Evolutionary conservation across 2,329 filamentous ascomycete genomes (phyloP).

Genomic region (Passalora sequoiae): DNA sequence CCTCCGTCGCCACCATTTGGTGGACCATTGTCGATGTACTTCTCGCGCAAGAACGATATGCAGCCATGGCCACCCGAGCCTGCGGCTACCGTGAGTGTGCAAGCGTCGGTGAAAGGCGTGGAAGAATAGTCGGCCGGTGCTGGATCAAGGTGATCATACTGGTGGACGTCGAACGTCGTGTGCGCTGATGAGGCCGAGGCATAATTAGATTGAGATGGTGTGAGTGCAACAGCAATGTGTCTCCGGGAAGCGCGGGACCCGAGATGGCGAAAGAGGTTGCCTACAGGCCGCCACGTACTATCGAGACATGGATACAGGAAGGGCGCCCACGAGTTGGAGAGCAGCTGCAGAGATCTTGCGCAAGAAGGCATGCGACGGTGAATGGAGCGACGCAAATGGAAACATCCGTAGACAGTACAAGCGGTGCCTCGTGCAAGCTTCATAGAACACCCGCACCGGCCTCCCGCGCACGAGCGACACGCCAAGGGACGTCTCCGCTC

Average conservation of each 20-base stretch:
- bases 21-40: constrained; percentile 80
- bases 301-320: constrained; percentile 44
- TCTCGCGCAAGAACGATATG: constrained; percentile 88
- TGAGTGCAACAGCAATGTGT: background rate
- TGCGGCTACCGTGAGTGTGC: constrained; percentile 68
- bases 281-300: constrained; percentile 13
- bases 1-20: constrained; percentile 94
- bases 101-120: constrained; percentile 81
- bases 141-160: constrained; percentile 63
- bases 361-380: constrained; percentile 18
- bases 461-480: too few relatives aligned
- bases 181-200: constrained; percentile 4
- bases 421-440: too few relatives aligned
- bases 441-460: too few relatives aligned
- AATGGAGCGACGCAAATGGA: too few relatives aligned
- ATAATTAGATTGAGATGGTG: background rate
- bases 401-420: too few relatives aligned
- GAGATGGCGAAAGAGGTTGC: constrained; percentile 13
- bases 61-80: constrained; percentile 86
- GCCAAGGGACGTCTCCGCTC: too few relatives aligned
- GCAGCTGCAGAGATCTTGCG: constrained; percentile 21
- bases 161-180: constrained; percentile 17
- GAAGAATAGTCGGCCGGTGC: constrained; percentile 76
- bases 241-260: constrained; percentile 20
- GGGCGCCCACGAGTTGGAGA: constrained; percentile 38